Evolutionary conservation across 495 filamentous ascomycete species (phyloP).

Genomic region (Rostrohypoxylon terebratum): DNA sequence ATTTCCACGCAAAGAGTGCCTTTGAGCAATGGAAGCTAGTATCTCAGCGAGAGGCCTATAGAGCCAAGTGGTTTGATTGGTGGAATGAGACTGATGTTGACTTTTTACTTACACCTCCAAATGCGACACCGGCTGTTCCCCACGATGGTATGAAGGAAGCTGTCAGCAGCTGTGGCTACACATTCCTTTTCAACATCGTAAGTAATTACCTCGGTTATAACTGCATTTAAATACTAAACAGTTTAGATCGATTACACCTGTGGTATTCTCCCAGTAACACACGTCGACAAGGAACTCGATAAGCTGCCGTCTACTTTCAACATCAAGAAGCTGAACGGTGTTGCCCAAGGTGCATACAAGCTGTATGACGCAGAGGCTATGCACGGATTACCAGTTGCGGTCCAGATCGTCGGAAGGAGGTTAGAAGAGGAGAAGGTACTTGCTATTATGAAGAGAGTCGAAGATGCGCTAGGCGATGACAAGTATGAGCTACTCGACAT

Average conservation of each 20-base stretch:
- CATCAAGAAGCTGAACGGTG: slow-evolving; percentile 75
- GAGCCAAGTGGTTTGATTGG: slow-evolving; percentile 82
- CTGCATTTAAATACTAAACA: slow-evolving; percentile 11
- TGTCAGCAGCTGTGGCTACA: slow-evolving; percentile 91
- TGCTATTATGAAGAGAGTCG: slow-evolving; percentile 81
- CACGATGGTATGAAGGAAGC: slow-evolving; percentile 88
- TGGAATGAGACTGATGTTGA: slow-evolving; percentile 80
- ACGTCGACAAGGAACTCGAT: slow-evolving; percentile 79
- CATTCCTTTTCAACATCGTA: slow-evolving; percentile 92
- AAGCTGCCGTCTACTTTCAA: slow-evolving; percentile 68
- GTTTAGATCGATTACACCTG: slow-evolving; percentile 82
- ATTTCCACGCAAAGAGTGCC: slow-evolving; percentile 76
- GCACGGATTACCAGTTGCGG: slow-evolving; percentile 86
- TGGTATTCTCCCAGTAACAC: slow-evolving; percentile 87
- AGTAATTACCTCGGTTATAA: slow-evolving; percentile 35
- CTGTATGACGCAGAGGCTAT: slow-evolving; percentile 86
- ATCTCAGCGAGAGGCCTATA: slow-evolving; percentile 79
- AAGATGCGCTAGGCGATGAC: slow-evolving; percentile 75
- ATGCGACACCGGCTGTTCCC: slow-evolving; percentile 90
- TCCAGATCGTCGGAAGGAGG: slow-evolving; percentile 86
- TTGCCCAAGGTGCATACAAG: slow-evolving; percentile 86
- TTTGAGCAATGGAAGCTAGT: slow-evolving; percentile 87
- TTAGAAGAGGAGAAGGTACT: slow-evolving; percentile 95
- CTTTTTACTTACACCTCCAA: slow-evolving; percentile 84
- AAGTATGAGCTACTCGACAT: slow-evolving; percentile 74